phyloP scores from a whole-genome alignment of 352 stramenopile species.

The Phytophthora megakarya region DNA sequence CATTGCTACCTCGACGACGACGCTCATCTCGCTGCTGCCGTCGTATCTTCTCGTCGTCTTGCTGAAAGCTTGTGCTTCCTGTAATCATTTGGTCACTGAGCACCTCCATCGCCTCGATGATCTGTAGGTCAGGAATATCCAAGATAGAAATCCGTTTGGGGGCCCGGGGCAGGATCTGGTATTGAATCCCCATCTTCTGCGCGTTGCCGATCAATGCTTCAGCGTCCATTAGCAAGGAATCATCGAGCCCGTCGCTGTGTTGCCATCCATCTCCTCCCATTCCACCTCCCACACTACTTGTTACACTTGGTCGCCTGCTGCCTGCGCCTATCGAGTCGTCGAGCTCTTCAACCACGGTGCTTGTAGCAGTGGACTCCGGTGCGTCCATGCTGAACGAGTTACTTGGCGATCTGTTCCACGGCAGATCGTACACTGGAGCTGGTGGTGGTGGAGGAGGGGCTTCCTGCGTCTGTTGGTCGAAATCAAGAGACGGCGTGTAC shows the following conservation, averaged over 20 bases:
- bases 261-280: constrained; percentile 30
- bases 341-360: constrained; percentile 31
- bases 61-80: constrained; percentile 9
- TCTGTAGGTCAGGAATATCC: constrained; percentile 72
- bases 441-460: constrained; percentile 23
- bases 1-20: constrained; percentile 27
- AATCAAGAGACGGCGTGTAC: constrained; percentile 59
- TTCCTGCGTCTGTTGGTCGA: constrained; percentile 44
- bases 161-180: constrained; percentile 56
- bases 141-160: constrained; percentile 66
- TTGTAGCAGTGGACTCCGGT: constrained; percentile 33
- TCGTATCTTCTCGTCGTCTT: constrained; percentile 28
- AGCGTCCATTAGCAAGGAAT: constrained; percentile 65
- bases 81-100: constrained; percentile 17
- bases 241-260: constrained; percentile 44
- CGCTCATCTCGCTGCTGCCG: constrained; percentile 31
- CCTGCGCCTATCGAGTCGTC: constrained; percentile 29
- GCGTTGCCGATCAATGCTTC: constrained; percentile 74
- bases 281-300: constrained; percentile 30
- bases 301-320: constrained; percentile 29
- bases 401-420: constrained; percentile 58
- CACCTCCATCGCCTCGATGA: constrained; percentile 57
- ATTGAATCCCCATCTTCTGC: constrained; percentile 73
- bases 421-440: constrained; percentile 51
- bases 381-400: constrained; percentile 33